Conservation (phyloP, 768 basidiomycete species). For the Kwoniella europaea region DNA sequence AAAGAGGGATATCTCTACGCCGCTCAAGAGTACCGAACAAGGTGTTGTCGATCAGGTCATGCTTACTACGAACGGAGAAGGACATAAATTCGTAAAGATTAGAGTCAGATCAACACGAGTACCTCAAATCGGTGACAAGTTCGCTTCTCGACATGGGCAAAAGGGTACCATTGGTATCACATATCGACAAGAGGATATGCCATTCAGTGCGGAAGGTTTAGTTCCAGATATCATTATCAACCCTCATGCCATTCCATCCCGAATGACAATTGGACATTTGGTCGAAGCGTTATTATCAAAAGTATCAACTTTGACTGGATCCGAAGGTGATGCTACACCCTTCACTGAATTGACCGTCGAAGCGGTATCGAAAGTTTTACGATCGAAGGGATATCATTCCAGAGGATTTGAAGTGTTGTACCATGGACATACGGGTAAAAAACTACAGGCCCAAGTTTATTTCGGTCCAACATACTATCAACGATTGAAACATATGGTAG, state of each 20-base stretch:
- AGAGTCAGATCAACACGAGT: conserved; percentile 93
- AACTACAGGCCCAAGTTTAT: conserved; percentile 96
- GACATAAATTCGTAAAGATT: conserved; percentile 97
- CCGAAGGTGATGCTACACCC: conserved; percentile 97
- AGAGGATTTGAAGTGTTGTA: conserved; percentile 98
- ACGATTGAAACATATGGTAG: conserved; percentile 99
- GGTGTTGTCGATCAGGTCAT: conserved; percentile 97
- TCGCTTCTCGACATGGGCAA: conserved; percentile 98
- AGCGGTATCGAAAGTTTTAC: conserved; percentile 88
- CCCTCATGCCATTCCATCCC: conserved; percentile 98
- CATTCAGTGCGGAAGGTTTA: conserved; percentile 95
- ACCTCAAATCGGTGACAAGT: conserved; percentile 98
- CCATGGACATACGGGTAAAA: conserved; percentile 97
- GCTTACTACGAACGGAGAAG: conserved; percentile 93
- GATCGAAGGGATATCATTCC: conserved; percentile 90
- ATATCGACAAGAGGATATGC: conserved; percentile 99
- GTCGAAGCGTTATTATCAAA: conserved; percentile 97
- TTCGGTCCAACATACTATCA: conserved; percentile 99
- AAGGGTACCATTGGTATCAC: conserved; percentile 99
- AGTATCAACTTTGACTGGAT: conserved; percentile 91
- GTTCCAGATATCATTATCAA: conserved; percentile 98
- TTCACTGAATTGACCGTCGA: conserved; percentile 98
- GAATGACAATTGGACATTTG: conserved; percentile 99
- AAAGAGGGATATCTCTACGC: conserved; percentile 94
- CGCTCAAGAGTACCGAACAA: conserved; percentile 95